Evolutionary conservation across 2,329 filamentous ascomycete genomes (phyloP).

Genomic region (Juglanconis oblonga): DNA sequence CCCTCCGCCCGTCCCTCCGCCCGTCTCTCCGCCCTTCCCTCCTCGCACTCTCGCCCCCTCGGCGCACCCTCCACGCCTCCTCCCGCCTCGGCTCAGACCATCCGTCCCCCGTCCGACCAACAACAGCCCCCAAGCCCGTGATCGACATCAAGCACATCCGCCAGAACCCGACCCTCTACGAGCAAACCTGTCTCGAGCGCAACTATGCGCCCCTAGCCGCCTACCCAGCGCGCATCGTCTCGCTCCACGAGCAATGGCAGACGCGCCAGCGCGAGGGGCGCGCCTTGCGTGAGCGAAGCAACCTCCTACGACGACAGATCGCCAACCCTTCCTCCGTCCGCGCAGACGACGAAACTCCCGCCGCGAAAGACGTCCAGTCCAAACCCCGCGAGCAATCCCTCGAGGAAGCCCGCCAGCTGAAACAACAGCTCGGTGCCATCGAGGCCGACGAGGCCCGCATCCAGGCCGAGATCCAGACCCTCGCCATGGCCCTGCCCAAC

Average conservation of each 20-base stretch:
- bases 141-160: conserved; percentile 90
- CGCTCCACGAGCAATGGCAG: conserved; percentile 56
- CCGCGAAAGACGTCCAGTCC: conserved; percentile 27
- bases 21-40: neutral
- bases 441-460: conserved; percentile 61
- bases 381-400: conserved; percentile 53
- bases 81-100: conserved; percentile 13
- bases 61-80: conserved; percentile 11
- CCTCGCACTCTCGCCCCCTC: neutral
- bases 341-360: conserved; percentile 37
- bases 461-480: conserved; percentile 62
- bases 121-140: conserved; percentile 73
- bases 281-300: conserved; percentile 62
- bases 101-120: conserved; percentile 43
- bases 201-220: conserved; percentile 66
- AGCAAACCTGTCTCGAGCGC: conserved; percentile 77
- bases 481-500: conserved; percentile 82
- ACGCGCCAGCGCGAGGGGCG: conserved; percentile 59
- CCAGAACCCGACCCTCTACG: conserved; percentile 75
- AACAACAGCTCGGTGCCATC: conserved; percentile 57
- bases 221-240: conserved; percentile 54
- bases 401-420: conserved; percentile 62
- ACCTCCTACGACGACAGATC: conserved; percentile 58
- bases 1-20: neutral
- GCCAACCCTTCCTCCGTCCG: conserved; percentile 48